Percentiles rank a stretch among this genome's conserved stretches.
phyloP scores from a whole-genome alignment of 1,139 yeast species.

The Arxiozyma slooffiae region DNA sequence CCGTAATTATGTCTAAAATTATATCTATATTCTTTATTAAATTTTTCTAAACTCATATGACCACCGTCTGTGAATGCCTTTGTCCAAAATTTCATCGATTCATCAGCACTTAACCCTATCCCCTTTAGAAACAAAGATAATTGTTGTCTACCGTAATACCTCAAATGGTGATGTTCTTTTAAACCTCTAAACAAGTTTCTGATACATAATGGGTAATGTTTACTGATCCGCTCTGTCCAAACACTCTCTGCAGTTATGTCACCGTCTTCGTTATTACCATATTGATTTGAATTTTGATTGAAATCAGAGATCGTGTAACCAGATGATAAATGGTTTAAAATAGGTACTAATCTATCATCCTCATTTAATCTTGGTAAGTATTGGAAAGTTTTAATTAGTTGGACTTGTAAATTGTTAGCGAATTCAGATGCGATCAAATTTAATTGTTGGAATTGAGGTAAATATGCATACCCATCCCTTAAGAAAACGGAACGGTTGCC shows the following conservation, averaged over 20 bases:
- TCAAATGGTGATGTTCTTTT: conserved; percentile 56
- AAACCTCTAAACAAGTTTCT: conserved; percentile 56
- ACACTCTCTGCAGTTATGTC: conserved; percentile 58
- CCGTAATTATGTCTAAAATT: conserved; percentile 86
- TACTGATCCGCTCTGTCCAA: conserved; percentile 42
- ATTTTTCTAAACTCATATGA: conserved; percentile 55
- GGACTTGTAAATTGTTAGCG: conserved; percentile 41
- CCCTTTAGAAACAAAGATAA: conserved; percentile 78
- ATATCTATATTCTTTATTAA: conserved; percentile 80
- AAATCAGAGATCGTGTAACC: conserved; percentile 61
- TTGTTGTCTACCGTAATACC: conserved; percentile 78
- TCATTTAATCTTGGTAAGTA: conserved; percentile 80
- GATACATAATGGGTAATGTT: conserved; percentile 81
- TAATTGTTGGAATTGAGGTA: conserved; percentile 74
- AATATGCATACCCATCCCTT: conserved; percentile 64
- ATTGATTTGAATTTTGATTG: conserved; percentile 29
- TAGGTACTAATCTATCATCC: conserved; percentile 80
- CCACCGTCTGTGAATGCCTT: conserved; percentile 50
- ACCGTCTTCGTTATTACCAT: conserved; percentile 29
- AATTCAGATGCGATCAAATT: conserved; percentile 62
- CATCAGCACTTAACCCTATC: conserved; percentile 78
- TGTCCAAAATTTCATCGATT: conserved; percentile 80
- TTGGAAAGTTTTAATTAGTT: conserved; percentile 61
- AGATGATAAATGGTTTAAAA: conserved; percentile 64
- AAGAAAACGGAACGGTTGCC: conserved; percentile 60